Evolutionary conservation across 2,329 filamentous ascomycete species (phyloP), one percentile per base, ranked within the genome.

Genomic region (Diaporthe vaccinii): DNA sequence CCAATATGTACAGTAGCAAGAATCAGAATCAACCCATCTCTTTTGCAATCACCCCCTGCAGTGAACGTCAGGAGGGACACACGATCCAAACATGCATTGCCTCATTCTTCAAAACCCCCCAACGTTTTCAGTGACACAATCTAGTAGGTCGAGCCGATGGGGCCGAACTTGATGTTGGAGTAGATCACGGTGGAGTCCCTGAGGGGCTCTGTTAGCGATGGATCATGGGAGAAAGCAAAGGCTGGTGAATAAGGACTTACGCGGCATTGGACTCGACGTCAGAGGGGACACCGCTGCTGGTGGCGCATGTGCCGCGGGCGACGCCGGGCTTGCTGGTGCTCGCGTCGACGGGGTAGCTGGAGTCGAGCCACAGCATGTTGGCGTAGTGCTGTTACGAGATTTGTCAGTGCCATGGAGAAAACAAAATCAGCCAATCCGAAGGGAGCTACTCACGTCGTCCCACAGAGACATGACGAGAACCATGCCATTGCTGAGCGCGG

Each of bases 351-450:
- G 89, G 88, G 84, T 88, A 90, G 80, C 82, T 85, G n/a, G 86
- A 87, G 84, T 92, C 90, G 76, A 92, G 86, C 90, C 90, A 92
- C 73, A 90, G 86, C 89, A 92, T 91, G 84, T 89, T 87, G 79
- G 90, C 84, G 70, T 87, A 84, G 82, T 92, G 89, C 79, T 82
- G 6, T n/a, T 4, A 2, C 22, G 39, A 3, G 15, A 46, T 1
- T 9, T 34, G 34, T 34, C 34, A 34, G 34, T 34, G 34, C 34
- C 34, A 34, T 1, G 34, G 8, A 34, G 34, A 34, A 34, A 34
- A 34, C 7, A 9, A 34, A 34, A 10, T 34, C 34, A 34, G 34
- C 1, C 1, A 34, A 34, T 1, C 34, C 34, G 34, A 34, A 8
- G 34, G 34, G 34, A 34, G 34, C 34, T 15, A 77, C 79, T 78